phyloP scores from a whole-genome alignment of 139 green algal genomes.

The Chlorella sp. region DNA sequence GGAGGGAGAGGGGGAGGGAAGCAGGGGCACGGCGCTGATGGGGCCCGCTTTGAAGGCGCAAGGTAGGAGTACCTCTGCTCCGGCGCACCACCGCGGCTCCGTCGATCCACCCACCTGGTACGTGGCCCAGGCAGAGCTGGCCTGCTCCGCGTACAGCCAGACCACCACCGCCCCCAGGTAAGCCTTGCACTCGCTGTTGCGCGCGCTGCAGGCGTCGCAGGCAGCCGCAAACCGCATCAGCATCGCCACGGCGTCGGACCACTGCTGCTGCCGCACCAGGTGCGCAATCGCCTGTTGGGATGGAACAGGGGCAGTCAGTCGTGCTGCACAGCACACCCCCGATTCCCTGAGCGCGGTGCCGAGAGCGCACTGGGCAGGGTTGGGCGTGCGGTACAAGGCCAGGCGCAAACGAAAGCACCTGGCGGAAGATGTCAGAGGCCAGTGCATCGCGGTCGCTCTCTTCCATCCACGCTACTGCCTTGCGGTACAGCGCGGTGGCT shows the following conservation, averaged over 20 bases:
- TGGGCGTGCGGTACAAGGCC: no score
- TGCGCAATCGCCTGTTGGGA: constrained; percentile 34
- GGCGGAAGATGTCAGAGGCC: constrained; percentile 53
- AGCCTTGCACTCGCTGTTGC: constrained; percentile 57
- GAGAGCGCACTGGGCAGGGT: no score
- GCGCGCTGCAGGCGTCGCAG: constrained; percentile 39
- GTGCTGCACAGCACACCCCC: background rate
- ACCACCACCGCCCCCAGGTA: constrained; percentile 78
- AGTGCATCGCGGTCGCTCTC: constrained; percentile 53
- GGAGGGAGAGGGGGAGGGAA: no score
- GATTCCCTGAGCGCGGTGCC: no score
- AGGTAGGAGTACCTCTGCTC: background rate
- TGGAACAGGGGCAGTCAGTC: background rate
- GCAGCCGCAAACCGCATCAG: constrained; percentile 66
- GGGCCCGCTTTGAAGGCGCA: background rate
- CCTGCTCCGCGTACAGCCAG: constrained; percentile 61
- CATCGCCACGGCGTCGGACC: constrained; percentile 52
- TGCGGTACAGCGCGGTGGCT: constrained; percentile 34
- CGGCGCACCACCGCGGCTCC: background rate
- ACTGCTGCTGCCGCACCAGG: constrained; percentile 36
- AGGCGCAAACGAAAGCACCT: background rate
- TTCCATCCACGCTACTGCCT: constrained; percentile 57
- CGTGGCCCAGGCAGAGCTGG: constrained; percentile 51
- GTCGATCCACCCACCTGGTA: constrained; percentile 48
- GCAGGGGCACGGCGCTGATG: no score